Percentiles rank a stretch among this genome's conserved stretches.
These are phyloP conservation scores for Carex scoparia DNA, from an alignment of 176 grass and related monocot species.

Conservation along the genomic window DNA sequence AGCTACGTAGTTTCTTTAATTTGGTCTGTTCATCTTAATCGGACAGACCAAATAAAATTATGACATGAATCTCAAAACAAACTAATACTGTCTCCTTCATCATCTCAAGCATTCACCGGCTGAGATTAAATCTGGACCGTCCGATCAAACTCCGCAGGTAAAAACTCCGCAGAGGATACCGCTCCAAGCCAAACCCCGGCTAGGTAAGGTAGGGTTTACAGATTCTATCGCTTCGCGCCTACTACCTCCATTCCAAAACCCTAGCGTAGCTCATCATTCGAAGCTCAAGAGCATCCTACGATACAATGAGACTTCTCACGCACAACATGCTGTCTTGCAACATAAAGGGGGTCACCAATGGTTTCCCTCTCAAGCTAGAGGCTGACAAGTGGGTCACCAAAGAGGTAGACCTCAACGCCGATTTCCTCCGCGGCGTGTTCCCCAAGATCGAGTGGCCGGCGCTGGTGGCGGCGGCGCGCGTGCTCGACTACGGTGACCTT, in stretches of 20 bases:
- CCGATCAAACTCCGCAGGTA: no score
- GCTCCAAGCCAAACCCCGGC: not conserved
- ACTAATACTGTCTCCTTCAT: no score
- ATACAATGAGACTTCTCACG: conserved; percentile 73
- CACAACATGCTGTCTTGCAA: conserved; percentile 87
- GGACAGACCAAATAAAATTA: no score
- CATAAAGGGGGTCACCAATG: conserved; percentile 58
- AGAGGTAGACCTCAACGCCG: conserved; percentile 91
- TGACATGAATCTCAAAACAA: no score
- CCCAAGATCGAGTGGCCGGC: conserved; percentile 87
- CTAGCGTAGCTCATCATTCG: not conserved
- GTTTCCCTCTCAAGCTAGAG: conserved; percentile 70
- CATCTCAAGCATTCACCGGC: no score
- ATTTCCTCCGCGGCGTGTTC: conserved; percentile 87
- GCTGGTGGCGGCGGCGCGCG: conserved; percentile 47
- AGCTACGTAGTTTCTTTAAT: no score
- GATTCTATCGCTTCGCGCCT: not conserved
- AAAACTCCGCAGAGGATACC: no score
- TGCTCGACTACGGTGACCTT: conserved; percentile 45
- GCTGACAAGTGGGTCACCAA: conserved; percentile 57
- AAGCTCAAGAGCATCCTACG: not conserved
- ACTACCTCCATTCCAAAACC: not conserved
- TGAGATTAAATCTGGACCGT: no score
- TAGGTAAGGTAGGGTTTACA: not conserved
- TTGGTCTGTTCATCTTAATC: no score